Conservation (phyloP, 2,329 filamentous ascomycete species). For the Apiospora koreana region DNA sequence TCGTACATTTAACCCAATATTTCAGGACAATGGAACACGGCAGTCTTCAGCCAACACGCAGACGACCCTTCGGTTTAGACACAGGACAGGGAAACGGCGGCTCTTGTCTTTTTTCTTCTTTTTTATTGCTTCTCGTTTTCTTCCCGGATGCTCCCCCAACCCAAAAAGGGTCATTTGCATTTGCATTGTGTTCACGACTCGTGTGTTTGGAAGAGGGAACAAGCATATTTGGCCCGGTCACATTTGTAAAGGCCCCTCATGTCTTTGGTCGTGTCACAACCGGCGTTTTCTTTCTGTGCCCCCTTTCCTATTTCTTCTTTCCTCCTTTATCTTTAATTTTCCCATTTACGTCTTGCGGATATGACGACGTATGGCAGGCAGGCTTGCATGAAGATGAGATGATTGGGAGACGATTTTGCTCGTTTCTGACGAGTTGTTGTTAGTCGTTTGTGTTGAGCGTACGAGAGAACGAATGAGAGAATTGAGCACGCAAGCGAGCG, state of each 20-base stretch:
- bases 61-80: not conserved
- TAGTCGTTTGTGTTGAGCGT: not conserved
- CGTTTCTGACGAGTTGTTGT: not conserved
- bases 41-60: not conserved
- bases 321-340: not conserved
- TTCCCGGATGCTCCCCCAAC: not conserved
- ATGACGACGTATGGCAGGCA: not conserved
- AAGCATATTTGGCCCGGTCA: not conserved
- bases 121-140: not conserved
- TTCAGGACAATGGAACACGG: not conserved
- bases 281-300: not conserved
- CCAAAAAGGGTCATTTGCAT: not conserved
- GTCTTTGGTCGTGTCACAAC: not conserved
- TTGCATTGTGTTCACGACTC: slow-evolving; percentile 2
- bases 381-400: not conserved
- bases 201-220: not conserved
- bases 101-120: not conserved
- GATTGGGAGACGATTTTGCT: not conserved
- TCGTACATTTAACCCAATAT: not conserved
- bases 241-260: not conserved
- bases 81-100: not conserved
- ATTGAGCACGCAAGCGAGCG: not conserved
- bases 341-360: slow-evolving; percentile 8
- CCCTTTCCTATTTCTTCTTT: not conserved
- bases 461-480: not conserved